A percentile compares a stretch with the other conserved stretches of the same genome.
phyloP scores from a whole-genome alignment of 2,329 filamentous ascomycete genomes.

The Phaeophleospora eucalypticola region DNA sequence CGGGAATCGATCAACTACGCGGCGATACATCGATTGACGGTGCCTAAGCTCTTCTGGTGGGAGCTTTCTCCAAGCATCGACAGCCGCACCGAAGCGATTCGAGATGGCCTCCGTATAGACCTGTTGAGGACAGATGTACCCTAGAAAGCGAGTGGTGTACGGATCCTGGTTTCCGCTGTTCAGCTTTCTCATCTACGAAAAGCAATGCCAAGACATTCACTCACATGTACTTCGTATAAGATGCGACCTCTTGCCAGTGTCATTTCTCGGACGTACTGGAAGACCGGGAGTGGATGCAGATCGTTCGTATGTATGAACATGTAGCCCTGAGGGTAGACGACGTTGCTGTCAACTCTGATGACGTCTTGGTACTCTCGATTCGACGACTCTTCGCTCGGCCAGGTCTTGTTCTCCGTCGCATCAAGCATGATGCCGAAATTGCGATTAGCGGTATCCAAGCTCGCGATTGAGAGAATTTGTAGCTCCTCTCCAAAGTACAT shows the following conservation, averaged over 20 bases:
- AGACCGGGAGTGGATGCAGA: not conserved
- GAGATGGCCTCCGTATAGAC: constrained; percentile 8
- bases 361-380: constrained; percentile 3
- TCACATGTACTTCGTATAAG: constrained; percentile 15
- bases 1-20: constrained; percentile 13
- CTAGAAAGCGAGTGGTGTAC: constrained; percentile 5
- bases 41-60: not conserved
- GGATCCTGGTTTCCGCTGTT: constrained; percentile 1
- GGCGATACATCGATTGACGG: constrained; percentile 3
- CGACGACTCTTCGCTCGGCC: not conserved
- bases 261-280: constrained; percentile 15
- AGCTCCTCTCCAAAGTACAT: not conserved
- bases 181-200: no score
- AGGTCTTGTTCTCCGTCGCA: not conserved
- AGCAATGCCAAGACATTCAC: not conserved
- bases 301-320: not conserved
- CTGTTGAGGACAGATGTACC: constrained; percentile 10
- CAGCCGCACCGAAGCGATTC: constrained; percentile 1
- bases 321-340: not conserved
- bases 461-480: no score
- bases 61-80: constrained; percentile 3
- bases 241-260: constrained; percentile 14
- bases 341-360: not conserved
- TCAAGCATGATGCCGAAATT: no score
- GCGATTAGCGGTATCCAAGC: no score